These are phyloP conservation scores for Conringia planisiliqua DNA, from an alignment of 345 rosid genomes.

Conservation along the genomic window DNA sequence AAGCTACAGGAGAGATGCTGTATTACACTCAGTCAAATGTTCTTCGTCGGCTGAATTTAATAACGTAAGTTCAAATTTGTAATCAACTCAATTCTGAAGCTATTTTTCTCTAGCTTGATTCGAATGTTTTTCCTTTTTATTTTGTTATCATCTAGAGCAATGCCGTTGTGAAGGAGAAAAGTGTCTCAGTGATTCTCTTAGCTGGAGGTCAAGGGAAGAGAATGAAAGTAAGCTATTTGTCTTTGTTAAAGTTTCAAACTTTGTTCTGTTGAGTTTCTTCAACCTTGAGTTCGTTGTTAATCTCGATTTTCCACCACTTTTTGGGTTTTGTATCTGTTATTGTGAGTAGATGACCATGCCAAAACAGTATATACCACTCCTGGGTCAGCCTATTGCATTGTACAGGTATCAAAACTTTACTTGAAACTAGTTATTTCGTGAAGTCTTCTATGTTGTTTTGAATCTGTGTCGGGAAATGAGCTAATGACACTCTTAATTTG, in stretches of 20 bases:
- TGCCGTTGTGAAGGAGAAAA: slow-evolving; percentile 51
- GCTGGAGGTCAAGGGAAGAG: slow-evolving; percentile 95
- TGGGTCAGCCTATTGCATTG: slow-evolving; percentile 92
- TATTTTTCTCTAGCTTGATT: not conserved
- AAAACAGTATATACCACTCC: slow-evolving; percentile 91
- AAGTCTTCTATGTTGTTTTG: not conserved
- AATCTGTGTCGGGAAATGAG: not conserved
- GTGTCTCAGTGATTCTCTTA: slow-evolving; percentile 81
- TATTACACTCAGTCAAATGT: slow-evolving; percentile 30
- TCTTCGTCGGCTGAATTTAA: slow-evolving; percentile 41
- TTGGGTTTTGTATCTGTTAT: slow-evolving; percentile 35
- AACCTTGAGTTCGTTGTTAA: not conserved
- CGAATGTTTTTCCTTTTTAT: not conserved
- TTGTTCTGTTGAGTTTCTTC: not conserved
- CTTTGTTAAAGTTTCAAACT: slow-evolving; percentile 16
- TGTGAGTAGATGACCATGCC: slow-evolving; percentile 83
- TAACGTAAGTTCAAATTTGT: slow-evolving; percentile 34
- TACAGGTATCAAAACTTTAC: slow-evolving; percentile 55
- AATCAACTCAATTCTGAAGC: not conserved
- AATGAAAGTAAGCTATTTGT: slow-evolving; percentile 65
- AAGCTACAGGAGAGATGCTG: slow-evolving; percentile 2
- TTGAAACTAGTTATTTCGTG: not conserved
- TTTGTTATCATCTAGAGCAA: slow-evolving; percentile 33
- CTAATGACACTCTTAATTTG: not conserved
- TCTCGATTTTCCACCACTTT: slow-evolving; percentile 4